Evolutionary conservation across 352 stramenopile genomes (phyloP).

Genomic region (Phytophthora pini): DNA sequence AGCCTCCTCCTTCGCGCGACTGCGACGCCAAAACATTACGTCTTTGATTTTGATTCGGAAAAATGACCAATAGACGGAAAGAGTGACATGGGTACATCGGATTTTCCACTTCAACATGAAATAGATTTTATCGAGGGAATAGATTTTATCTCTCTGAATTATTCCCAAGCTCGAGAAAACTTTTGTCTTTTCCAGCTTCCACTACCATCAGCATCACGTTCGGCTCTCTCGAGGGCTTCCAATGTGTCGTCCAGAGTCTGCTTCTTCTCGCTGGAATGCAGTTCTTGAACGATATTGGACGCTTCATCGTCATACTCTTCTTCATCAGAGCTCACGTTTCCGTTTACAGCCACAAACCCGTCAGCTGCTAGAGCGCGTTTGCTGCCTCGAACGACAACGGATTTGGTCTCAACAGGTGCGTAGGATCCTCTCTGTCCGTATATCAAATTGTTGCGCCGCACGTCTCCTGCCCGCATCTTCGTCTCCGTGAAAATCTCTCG

Average conservation of each 20-base stretch:
- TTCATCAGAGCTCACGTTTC: conserved; percentile 42
- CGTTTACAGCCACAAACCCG: conserved; percentile 68
- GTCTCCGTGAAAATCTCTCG: conserved; percentile 26
- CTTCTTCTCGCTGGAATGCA: conserved; percentile 11
- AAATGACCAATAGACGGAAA: conserved; percentile 22
- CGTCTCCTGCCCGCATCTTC: conserved; percentile 44
- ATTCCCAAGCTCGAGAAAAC: conserved; percentile 23
- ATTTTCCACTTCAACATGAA: conserved; percentile 7
- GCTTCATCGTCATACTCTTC: conserved; percentile 30
- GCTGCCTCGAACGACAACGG: conserved; percentile 45
- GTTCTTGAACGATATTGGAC: conserved; percentile 3
- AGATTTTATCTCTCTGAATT: neutral
- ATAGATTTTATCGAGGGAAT: too few species aligned
- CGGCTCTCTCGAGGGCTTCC: conserved; percentile 50
- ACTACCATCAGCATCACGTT: conserved; percentile 16
- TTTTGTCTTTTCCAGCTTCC: conserved; percentile 19
- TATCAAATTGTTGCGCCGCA: conserved; percentile 50
- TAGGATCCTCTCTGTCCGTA: conserved; percentile 56
- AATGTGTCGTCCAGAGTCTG: conserved; percentile 44
- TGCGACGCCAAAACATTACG: conserved; percentile 71
- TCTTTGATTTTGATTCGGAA: conserved; percentile 4
- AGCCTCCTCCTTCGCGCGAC: conserved; percentile 33
- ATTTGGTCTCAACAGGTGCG: conserved; percentile 52
- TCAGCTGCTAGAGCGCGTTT: conserved; percentile 43
- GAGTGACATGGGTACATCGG: conserved; percentile 19